Conservation (phyloP, 306 rosid species). For the Cicer pinnatifidum region DNA sequence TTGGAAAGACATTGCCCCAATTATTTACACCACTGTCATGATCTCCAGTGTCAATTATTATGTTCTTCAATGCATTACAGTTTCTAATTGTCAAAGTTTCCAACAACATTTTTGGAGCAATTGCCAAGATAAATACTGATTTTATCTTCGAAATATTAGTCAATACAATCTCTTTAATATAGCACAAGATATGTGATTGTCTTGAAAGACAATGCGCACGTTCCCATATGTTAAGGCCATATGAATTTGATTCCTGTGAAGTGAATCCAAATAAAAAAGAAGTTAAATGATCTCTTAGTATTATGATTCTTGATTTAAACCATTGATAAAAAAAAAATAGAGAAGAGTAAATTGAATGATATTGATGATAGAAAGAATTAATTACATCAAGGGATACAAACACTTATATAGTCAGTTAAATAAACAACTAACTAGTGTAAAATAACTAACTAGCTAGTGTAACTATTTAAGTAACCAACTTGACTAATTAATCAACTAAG, state of each 20-base stretch:
- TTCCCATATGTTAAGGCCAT: not conserved
- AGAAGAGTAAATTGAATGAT: too few species aligned
- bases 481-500: too few species aligned
- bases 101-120: conserved; percentile 31
- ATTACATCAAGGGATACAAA: too few species aligned
- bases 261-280: too few species aligned
- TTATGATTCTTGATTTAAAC: too few species aligned
- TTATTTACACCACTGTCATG: not conserved
- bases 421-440: too few species aligned
- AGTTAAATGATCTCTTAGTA: too few species aligned
- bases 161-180: not conserved
- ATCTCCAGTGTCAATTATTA: not conserved
- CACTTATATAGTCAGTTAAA: too few species aligned
- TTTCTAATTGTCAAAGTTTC: not conserved
- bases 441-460: too few species aligned
- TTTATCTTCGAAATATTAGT: not conserved
- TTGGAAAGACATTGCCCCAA: conserved; percentile 2
- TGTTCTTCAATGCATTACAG: not conserved
- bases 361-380: too few species aligned
- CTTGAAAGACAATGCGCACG: not conserved
- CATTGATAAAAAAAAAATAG: too few species aligned
- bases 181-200: not conserved
- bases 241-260: not conserved
- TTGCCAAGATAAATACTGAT: conserved; percentile 6
- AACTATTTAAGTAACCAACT: too few species aligned